Conservation (phyloP, 1,139 yeast genomes). For the Nakaseomyces kungkrabaensis region DNA sequence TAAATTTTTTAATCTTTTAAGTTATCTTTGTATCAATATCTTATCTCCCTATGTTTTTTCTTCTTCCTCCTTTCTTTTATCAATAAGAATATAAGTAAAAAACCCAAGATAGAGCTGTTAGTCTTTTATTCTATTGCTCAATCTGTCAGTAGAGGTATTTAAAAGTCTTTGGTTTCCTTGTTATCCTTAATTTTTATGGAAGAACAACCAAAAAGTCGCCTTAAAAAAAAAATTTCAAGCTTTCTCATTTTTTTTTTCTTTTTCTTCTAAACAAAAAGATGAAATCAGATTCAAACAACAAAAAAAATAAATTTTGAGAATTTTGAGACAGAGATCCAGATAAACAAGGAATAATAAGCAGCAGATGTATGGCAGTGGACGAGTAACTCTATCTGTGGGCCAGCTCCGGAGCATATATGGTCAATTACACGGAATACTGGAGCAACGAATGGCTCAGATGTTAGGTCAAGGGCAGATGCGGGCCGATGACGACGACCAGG, state of each 20-base stretch:
- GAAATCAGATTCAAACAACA: too few relatives aligned
- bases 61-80: background rate
- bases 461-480: constrained; percentile 12
- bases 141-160: too few relatives aligned
- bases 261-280: too few relatives aligned
- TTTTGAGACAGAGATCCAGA: too few relatives aligned
- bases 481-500: constrained; percentile 4
- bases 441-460: constrained; percentile 16
- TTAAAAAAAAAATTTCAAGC: background rate
- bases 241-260: too few relatives aligned
- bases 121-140: too few relatives aligned
- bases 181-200: too few relatives aligned
- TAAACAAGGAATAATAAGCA: background rate
- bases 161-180: too few relatives aligned
- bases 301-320: too few relatives aligned
- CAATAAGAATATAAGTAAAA: too few relatives aligned
- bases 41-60: background rate
- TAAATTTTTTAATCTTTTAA: background rate
- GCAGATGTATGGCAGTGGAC: background rate
- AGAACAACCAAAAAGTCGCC: background rate
- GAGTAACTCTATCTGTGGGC: constrained; percentile 19
- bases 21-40: background rate
- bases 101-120: too few relatives aligned
- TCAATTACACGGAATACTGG: constrained; percentile 20
- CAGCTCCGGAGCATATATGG: constrained; percentile 24